Percentiles rank a stretch among this genome's conserved stretches.
Conservation (phyloP, 495 filamentous ascomycete genomes). For the Aspergillus ellipticus region DNA sequence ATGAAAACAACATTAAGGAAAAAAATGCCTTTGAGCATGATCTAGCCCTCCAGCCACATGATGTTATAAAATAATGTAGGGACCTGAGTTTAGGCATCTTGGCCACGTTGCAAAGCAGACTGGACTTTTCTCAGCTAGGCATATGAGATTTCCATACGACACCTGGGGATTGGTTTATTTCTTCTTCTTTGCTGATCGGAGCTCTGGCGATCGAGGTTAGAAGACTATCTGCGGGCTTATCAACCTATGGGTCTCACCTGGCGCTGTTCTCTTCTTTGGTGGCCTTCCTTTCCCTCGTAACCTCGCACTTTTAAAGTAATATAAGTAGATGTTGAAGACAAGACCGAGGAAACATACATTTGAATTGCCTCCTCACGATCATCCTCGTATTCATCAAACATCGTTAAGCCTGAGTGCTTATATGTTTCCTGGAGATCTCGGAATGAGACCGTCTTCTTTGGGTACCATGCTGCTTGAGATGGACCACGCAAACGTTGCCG, state of each 20-base stretch:
- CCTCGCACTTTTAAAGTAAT: conserved; percentile 51
- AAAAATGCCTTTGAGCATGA: too few species aligned
- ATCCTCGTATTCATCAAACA: conserved; percentile 70
- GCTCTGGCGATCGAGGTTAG: conserved; percentile 23
- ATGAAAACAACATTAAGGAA: too few species aligned
- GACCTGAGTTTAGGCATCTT: too few species aligned
- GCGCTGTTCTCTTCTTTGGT: conserved; percentile 77
- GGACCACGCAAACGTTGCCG: conserved; percentile 80
- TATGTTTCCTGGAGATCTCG: conserved; percentile 57
- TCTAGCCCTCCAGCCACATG: too few species aligned
- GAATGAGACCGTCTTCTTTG: conserved; percentile 64
- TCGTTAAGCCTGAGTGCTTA: conserved; percentile 54
- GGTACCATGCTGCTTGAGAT: conserved; percentile 79
- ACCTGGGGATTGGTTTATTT: conserved; percentile 22
- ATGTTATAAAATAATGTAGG: too few species aligned
- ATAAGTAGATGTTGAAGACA: conserved; percentile 1
- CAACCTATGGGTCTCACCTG: conserved; percentile 46
- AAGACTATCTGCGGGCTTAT: background rate
- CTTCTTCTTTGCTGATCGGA: conserved; percentile 43
- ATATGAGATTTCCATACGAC: too few species aligned
- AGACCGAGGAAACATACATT: conserved; percentile 43
- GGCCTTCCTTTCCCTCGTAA: conserved; percentile 81
- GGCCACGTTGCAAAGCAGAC: too few species aligned
- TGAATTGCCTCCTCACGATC: conserved; percentile 73
- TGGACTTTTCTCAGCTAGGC: too few species aligned